These are phyloP conservation scores for Colletotrichum salicis DNA, from an alignment of 2,329 filamentous ascomycete species.

Conservation along the genomic window DNA sequence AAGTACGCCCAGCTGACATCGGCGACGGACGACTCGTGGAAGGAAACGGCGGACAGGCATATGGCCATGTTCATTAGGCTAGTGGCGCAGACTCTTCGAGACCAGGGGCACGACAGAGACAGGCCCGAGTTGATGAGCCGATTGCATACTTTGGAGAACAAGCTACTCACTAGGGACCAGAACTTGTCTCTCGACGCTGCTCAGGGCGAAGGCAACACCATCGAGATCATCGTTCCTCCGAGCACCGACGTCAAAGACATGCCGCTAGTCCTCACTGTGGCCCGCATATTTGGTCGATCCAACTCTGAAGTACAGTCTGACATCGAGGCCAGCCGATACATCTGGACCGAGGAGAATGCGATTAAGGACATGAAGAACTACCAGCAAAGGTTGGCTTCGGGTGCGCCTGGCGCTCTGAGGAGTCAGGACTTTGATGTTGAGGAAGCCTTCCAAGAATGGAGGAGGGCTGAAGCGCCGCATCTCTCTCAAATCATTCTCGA, in stretches of 20 bases:
- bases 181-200: constrained; percentile 77
- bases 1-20: constrained; percentile 79
- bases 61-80: constrained; percentile 94
- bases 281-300: constrained; percentile 83
- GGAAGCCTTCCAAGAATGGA: constrained; percentile 90
- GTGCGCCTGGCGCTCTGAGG: constrained; percentile 79
- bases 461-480: constrained; percentile 86
- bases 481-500: constrained; percentile 94
- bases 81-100: constrained; percentile 80
- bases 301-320: constrained; percentile 86
- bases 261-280: constrained; percentile 89
- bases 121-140: constrained; percentile 84
- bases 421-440: constrained; percentile 90
- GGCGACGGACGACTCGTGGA: constrained; percentile 88
- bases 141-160: constrained; percentile 86
- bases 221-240: constrained; percentile 85
- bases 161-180: constrained; percentile 92
- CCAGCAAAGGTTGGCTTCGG: constrained; percentile 85
- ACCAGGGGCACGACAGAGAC: constrained; percentile 86
- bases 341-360: constrained; percentile 93
- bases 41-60: constrained; percentile 90
- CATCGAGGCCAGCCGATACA: constrained; percentile 80
- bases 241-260: constrained; percentile 97
- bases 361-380: constrained; percentile 93
- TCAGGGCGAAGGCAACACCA: constrained; percentile 70